A percentile compares a stretch with the other conserved stretches of the same genome.
These are phyloP conservation scores for Delphinella strobiligena DNA, from an alignment of 2,329 filamentous ascomycete genomes.

Conservation along the genomic window DNA sequence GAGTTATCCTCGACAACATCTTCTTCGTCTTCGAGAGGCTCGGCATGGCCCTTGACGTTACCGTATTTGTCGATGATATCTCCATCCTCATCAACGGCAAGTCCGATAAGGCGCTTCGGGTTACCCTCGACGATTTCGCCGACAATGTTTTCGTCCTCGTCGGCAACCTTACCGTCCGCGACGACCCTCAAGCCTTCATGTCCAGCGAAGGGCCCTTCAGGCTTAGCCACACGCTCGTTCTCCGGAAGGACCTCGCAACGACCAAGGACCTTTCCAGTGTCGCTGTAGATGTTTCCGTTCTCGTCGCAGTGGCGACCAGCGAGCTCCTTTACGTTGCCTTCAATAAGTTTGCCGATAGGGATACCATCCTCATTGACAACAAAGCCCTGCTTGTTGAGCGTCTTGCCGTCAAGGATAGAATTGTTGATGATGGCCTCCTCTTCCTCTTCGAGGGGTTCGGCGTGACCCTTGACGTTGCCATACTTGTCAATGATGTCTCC, in stretches of 20 bases:
- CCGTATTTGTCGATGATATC: slow-evolving; percentile 51
- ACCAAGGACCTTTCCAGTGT: slow-evolving; percentile 44
- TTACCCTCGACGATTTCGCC: slow-evolving; percentile 47
- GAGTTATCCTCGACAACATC: slow-evolving; percentile 36
- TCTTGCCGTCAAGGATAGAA: slow-evolving; percentile 41
- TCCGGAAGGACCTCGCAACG: slow-evolving; percentile 47
- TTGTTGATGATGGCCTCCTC: slow-evolving; percentile 35
- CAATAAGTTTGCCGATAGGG: slow-evolving; percentile 43
- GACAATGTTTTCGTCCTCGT: slow-evolving; percentile 38
- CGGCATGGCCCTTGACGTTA: slow-evolving; percentile 49
- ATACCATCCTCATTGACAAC: slow-evolving; percentile 42
- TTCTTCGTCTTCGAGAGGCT: slow-evolving; percentile 39
- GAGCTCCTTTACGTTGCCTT: slow-evolving; percentile 44
- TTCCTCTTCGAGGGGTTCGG: slow-evolving; percentile 40
- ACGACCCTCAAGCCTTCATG: slow-evolving; percentile 52
- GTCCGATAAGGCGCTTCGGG: slow-evolving; percentile 45
- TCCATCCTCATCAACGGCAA: slow-evolving; percentile 50
- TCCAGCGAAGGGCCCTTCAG: slow-evolving; percentile 58
- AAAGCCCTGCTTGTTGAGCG: slow-evolving; percentile 46
- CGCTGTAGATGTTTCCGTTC: slow-evolving; percentile 44
- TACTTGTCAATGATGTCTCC: slow-evolving; percentile 51
- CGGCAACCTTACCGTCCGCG: slow-evolving; percentile 46
- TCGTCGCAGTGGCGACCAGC: slow-evolving; percentile 43
- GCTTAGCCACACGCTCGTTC: slow-evolving; percentile 41
- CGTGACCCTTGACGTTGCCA: slow-evolving; percentile 49